Base-by-base conservation (phyloP, 805 yeast genomes). In the Pichia insulana region DNA sequence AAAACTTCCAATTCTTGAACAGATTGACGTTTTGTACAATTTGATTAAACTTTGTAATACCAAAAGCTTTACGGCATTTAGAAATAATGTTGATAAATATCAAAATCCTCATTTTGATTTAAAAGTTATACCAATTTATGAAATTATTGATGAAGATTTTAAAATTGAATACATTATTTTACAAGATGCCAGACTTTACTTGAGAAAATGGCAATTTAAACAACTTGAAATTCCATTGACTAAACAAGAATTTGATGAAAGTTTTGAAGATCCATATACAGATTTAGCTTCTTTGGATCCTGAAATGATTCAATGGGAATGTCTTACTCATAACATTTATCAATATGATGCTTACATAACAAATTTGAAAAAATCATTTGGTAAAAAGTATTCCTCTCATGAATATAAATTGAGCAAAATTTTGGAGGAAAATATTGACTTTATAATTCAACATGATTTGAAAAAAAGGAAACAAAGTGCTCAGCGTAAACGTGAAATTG, bases 401-500 rank as follows among this genome's bases (percentile, higher is more conserved):
- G 62, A 59, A 25, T 53, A 47, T 46, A 53, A 51, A 48, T 49
- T 70, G 12, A 59, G 57, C 40, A 52, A 46, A 28, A 50, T 52
- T 19, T 51, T 70, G 41, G 61, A 62, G 45, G 45, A 39, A 9
- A 56, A 57, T 44, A 55, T 65, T 19, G 59, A 68, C 38, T 58
- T 50, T 16, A 56, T 71, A 6, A 64, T 69, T 0, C 52, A 50
- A 8, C 68, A 65, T 44, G 85, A 80, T 52, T 50, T 74, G 32
- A 70, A 68, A 44, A 76, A 75, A 50, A 64, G 85, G 48, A 73
- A 69, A 51, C 70, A 69, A 45, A 64, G 77, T 15, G 56, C 71
- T 25, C 74, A 74, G 48, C 65, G 83, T 51, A 74, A 70, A 50
- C 79, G 76, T 55, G 85, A 80, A 43, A 70, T 74, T 36, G 79